A percentile compares a stretch with the other conserved stretches of the same genome.
Conservation (phyloP, 2,329 filamentous ascomycete genomes). For the Elsinoe necatrix region DNA sequence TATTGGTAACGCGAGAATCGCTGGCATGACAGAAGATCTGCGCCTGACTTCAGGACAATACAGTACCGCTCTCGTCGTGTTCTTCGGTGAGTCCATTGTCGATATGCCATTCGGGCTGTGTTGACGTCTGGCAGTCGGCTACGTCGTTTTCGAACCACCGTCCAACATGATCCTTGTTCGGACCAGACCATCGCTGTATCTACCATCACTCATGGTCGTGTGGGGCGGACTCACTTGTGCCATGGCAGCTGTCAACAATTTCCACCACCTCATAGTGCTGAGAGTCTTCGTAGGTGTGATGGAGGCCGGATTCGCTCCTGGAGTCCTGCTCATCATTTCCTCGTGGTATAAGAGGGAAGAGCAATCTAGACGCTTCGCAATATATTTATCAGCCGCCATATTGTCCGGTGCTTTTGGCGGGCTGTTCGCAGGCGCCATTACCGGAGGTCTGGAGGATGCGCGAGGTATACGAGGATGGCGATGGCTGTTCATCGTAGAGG, state of each 20-base stretch:
- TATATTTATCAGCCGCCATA: conserved; percentile 52
- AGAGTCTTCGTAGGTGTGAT: conserved; percentile 49
- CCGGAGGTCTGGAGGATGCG: conserved; percentile 31
- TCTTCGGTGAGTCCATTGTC: conserved; percentile 32
- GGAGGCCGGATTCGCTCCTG: conserved; percentile 49
- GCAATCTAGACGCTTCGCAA: conserved; percentile 47
- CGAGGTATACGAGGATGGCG: conserved; percentile 35
- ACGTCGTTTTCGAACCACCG: conserved; percentile 47
- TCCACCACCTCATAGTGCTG: conserved; percentile 42
- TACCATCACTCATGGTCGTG: conserved; percentile 44
- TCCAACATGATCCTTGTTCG: conserved; percentile 47
- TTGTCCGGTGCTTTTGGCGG: conserved; percentile 42
- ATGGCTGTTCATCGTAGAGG: conserved; percentile 35
- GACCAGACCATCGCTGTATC: conserved; percentile 43
- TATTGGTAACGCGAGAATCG: conserved; percentile 45
- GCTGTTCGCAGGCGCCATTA: conserved; percentile 33
- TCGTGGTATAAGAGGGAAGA: conserved; percentile 54
- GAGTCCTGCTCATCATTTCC: conserved; percentile 46
- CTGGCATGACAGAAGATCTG: conserved; percentile 43
- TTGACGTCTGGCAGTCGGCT: conserved; percentile 28
- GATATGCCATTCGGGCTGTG: background rate
- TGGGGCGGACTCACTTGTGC: conserved; percentile 46
- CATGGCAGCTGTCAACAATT: conserved; percentile 44
- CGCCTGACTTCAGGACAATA: conserved; percentile 43
- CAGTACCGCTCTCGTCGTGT: conserved; percentile 44